Base-by-base conservation (phyloP, 2,329 filamentous ascomycete genomes). In the Alternaria sp. region DNA sequence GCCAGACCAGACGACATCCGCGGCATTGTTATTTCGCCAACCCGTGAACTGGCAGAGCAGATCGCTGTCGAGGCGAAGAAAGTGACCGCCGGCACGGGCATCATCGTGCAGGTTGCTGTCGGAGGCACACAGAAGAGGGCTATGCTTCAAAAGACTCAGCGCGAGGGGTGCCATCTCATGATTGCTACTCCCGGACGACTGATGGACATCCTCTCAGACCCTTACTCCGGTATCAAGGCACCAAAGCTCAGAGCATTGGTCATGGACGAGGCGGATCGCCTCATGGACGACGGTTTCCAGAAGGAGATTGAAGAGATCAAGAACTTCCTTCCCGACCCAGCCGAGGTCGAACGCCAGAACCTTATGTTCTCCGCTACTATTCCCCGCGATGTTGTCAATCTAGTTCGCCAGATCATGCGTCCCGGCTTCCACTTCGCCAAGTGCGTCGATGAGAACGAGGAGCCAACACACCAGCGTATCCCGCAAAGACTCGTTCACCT, bases 321-420 rank as follows among this genome's bases (percentile, higher is more conserved):
- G 72, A 71, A 71, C 12, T 68, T 79, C 36, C 74, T 97, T 10
- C 95, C 95, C 4, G 81, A 86, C 50, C 86, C 86, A 7, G 72
- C 78, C 0, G 80, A 89, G 56, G 87, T 90, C 64, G 86, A 91
- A 57, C 89, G 95, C 54, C 96, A 99, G 80, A 97, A 94, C 7
- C 88, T 99, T 73, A 90, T 99, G 80, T 97, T 97, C 80, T 98
- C 95, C 13, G 96, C 96, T 47, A 99, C 96, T 11, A 91, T 99
- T 30, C 93, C 95, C 49, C 86, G 87, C 62, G 88, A 93, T 66
- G 95, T 99, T 47, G 89, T 97, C 69, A 82, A 86, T 46, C 87
- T 98, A 52, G 95, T 96, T 44, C 88, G 90, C 63, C 81, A 83
- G 69, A 93, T 93, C 69, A 90, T 98, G 78, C 93, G 94, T 77